A percentile compares a stretch with the other conserved stretches of the same genome.
phyloP scores from a whole-genome alignment of 2,329 filamentous ascomycete genomes.

The Rasamsonia emersonii region DNA sequence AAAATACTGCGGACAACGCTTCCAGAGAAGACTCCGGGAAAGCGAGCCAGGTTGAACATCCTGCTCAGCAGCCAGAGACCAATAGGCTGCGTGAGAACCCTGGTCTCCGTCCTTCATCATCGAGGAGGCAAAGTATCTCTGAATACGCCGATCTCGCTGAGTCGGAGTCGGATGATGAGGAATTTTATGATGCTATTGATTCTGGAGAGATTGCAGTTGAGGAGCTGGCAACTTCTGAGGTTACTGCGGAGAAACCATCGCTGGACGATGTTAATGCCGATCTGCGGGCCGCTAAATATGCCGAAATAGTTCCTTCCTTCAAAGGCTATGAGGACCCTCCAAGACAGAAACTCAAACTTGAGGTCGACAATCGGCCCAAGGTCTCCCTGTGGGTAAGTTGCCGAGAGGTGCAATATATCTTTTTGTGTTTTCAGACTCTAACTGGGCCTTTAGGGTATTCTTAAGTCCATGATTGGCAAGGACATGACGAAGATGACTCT shows the following conservation, averaged over 20 bases:
- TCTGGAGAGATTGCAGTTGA: conserved; percentile 71
- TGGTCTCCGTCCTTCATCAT: neutral
- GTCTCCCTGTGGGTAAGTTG: conserved; percentile 84
- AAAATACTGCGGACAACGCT: conserved; percentile 24
- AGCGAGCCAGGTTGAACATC: conserved; percentile 5
- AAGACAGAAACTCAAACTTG: conserved; percentile 71
- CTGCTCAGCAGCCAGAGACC: neutral
- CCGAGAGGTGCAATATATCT: neutral
- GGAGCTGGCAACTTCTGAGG: conserved; percentile 51
- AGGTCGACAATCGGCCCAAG: conserved; percentile 85
- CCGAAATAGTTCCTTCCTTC: conserved; percentile 70
- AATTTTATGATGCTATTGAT: conserved; percentile 96
- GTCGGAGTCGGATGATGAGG: conserved; percentile 71
- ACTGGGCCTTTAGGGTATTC: conserved; percentile 57
- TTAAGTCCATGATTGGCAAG: conserved; percentile 99
- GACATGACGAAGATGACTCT: conserved; percentile 99
- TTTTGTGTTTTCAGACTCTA: neutral
- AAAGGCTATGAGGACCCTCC: conserved; percentile 86
- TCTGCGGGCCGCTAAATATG: conserved; percentile 39
- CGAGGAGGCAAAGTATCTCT: conserved; percentile 56
- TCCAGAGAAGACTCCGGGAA: conserved; percentile 8
- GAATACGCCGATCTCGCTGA: conserved; percentile 66
- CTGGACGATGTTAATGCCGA: conserved; percentile 31
- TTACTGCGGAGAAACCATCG: conserved; percentile 40
- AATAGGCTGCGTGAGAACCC: conserved; percentile 1